These are phyloP conservation scores for Daedaleopsis nitida DNA, from an alignment of 768 basidiomycete genomes.

Conservation along the genomic window DNA sequence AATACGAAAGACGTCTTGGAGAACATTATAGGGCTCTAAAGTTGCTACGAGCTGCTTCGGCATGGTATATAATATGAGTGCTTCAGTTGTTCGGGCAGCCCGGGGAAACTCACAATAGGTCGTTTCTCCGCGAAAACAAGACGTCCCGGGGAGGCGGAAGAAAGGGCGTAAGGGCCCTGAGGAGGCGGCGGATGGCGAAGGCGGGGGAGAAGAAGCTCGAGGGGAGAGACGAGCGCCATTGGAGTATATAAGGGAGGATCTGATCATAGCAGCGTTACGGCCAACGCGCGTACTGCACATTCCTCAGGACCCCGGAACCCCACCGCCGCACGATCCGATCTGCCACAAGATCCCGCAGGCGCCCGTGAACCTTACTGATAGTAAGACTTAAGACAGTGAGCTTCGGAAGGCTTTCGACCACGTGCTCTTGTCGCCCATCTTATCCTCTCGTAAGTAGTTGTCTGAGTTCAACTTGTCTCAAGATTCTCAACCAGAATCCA, in stretches of 20 bases:
- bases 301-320: constrained; percentile 12
- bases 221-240: constrained; percentile 1
- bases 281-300: not conserved
- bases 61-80: not conserved
- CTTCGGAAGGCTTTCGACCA: too few relatives aligned
- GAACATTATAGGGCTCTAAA: constrained; percentile 12
- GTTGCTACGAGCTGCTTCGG: not conserved
- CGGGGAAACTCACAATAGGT: not conserved
- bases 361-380: too few relatives aligned
- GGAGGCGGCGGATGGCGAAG: constrained; percentile 4
- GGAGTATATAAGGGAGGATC: constrained; percentile 7
- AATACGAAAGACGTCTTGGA: constrained; percentile 8
- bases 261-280: constrained; percentile 7
- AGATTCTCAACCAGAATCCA: too few relatives aligned
- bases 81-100: not conserved
- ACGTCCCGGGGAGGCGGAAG: not conserved
- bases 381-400: too few relatives aligned
- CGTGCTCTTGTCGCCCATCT: too few relatives aligned
- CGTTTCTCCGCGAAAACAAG: not conserved
- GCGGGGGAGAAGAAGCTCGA: constrained; percentile 9
- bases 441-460: too few relatives aligned
- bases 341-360: too few relatives aligned
- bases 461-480: too few relatives aligned
- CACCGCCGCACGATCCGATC: not conserved
- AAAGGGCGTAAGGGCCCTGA: not conserved